Evolutionary conservation across 257 asterid genomes (phyloP).

Genomic region (Cordia subcordata): DNA sequence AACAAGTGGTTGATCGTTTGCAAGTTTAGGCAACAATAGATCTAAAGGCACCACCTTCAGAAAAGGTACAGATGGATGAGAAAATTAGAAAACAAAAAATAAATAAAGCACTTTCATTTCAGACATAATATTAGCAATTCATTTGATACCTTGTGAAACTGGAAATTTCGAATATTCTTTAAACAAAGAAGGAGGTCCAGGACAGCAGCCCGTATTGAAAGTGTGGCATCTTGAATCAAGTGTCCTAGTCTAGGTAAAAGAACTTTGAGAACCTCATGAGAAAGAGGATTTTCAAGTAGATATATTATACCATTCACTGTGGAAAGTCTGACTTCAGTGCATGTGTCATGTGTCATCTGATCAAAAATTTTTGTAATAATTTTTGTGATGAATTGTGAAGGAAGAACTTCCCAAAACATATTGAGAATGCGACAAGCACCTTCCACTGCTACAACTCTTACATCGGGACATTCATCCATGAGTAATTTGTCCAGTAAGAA

Average conservation of each 20-base stretch:
- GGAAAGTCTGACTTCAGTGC: constrained; percentile 85
- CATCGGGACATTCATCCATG: constrained; percentile 82
- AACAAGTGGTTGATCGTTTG: constrained; percentile 69
- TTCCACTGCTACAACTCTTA: constrained; percentile 93
- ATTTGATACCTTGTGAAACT: constrained; percentile 75
- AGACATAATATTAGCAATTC: constrained; percentile 7
- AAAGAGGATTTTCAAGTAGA: constrained; percentile 86
- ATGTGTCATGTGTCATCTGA: constrained; percentile 59
- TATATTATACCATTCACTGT: constrained; percentile 76
- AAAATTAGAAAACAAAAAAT: constrained; percentile 15
- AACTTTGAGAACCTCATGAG: constrained; percentile 96
- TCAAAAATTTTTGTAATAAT: constrained; percentile 63
- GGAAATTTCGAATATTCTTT: constrained; percentile 63
- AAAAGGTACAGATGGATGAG: constrained; percentile 13
- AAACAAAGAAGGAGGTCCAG: constrained; percentile 77
- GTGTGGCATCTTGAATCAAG: constrained; percentile 58
- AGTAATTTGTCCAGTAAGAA: constrained; percentile 79
- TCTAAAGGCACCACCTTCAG: constrained; percentile 74
- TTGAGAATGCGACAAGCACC: constrained; percentile 86
- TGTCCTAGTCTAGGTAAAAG: constrained; percentile 83
- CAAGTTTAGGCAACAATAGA: constrained; percentile 58
- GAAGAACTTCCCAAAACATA: constrained; percentile 93
- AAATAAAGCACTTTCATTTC: constrained; percentile 3
- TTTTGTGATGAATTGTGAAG: constrained; percentile 76
- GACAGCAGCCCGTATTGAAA: constrained; percentile 65